These are phyloP conservation scores for Penicillium nordicum DNA, from an alignment of 2,329 filamentous ascomycete species.

Conservation along the genomic window DNA sequence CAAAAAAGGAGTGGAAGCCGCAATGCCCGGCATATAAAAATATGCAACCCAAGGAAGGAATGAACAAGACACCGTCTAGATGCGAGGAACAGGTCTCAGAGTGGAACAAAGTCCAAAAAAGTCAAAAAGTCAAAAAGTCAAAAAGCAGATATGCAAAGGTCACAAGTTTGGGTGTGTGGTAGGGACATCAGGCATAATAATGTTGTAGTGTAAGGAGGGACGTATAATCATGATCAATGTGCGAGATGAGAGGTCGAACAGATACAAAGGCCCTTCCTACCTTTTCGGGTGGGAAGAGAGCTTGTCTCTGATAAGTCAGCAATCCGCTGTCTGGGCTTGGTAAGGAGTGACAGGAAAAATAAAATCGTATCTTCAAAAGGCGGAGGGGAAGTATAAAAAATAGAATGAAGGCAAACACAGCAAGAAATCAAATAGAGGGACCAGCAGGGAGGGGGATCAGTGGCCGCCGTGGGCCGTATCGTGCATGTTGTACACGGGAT, in stretches of 20 bases:
- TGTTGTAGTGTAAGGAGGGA: conserved; percentile 31
- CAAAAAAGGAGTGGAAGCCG: conserved; percentile 31
- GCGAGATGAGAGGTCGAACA: neutral
- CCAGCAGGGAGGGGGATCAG: conserved; percentile 11
- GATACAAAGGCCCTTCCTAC: conserved; percentile 8
- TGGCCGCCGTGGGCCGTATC: conserved; percentile 27
- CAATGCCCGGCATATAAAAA: conserved; percentile 26
- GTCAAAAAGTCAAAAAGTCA: neutral
- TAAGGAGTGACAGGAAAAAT: conserved; percentile 28
- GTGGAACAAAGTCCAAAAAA: neutral
- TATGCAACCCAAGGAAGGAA: conserved; percentile 33
- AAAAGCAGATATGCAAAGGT: conserved; percentile 16
- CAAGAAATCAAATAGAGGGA: neutral
- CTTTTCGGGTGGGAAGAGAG: conserved; percentile 21
- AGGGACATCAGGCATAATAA: conserved; percentile 33
- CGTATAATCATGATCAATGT: conserved; percentile 29
- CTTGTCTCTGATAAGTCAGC: neutral
- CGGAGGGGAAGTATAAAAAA: conserved; percentile 22
- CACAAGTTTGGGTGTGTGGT: conserved; percentile 8
- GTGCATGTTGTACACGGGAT: conserved; percentile 34
- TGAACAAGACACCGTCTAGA: conserved; percentile 36
- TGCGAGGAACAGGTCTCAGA: conserved; percentile 24
- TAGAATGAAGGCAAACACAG: conserved; percentile 17
- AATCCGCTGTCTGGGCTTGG: conserved; percentile 17
- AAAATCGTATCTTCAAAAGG: conserved; percentile 25